Evolutionary conservation across 495 filamentous ascomycete genomes (phyloP).

Genomic region (Penicillium fimorum): DNA sequence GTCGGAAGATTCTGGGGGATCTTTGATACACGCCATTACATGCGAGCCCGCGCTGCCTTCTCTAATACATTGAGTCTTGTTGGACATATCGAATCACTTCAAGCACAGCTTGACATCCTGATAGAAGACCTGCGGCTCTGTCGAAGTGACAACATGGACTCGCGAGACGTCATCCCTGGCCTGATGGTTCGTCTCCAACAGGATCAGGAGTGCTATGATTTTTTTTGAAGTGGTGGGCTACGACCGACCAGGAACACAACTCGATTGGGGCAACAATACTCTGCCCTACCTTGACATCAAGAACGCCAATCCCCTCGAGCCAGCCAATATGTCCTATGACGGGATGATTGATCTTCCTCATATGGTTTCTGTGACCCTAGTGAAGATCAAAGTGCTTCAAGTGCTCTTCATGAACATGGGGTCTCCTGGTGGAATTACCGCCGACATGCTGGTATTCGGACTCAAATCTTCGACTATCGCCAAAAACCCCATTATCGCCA

Average conservation of each 20-base stretch:
- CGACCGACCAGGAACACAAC: constrained; percentile 17
- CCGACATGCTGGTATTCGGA: not conserved
- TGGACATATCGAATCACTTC: constrained; percentile 34
- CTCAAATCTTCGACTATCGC: not conserved
- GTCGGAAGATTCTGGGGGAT: constrained; percentile 43
- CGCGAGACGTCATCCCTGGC: constrained; percentile 39
- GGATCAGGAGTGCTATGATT: constrained; percentile 58
- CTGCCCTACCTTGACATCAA: constrained; percentile 30
- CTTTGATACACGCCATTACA: constrained; percentile 41
- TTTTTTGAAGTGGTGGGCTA: constrained; percentile 53
- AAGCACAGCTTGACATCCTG: constrained; percentile 34
- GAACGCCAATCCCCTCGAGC: constrained; percentile 29
- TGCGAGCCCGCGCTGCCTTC: constrained; percentile 35
- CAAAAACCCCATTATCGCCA: not conserved
- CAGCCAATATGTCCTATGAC: not conserved
- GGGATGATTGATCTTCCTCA: not conserved
- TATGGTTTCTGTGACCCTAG: constrained; percentile 2
- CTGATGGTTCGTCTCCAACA: constrained; percentile 45
- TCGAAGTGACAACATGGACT: constrained; percentile 46
- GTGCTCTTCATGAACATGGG: not conserved
- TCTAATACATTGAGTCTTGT: constrained; percentile 30
- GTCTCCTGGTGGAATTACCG: not conserved
- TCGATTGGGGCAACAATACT: constrained; percentile 38
- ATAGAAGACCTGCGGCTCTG: constrained; percentile 41
- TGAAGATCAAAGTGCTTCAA: constrained; percentile 13